phyloP scores from a whole-genome alignment of 2,329 filamentous ascomycete genomes.

The Diaporthe australafricana region DNA sequence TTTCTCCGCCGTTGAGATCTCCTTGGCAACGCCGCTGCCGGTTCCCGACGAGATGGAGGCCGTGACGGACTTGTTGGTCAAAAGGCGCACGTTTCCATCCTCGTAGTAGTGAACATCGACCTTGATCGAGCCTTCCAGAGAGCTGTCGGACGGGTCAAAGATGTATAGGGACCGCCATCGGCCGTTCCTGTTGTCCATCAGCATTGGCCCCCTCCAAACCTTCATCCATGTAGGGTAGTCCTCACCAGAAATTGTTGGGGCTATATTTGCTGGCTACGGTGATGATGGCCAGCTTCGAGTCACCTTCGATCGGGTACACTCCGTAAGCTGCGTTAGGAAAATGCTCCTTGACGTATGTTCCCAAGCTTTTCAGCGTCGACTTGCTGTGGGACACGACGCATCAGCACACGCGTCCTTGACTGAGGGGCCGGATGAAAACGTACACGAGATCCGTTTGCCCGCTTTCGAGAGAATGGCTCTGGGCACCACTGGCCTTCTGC shows the following conservation, averaged over 20 bases:
- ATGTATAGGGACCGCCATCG: conserved; percentile 94
- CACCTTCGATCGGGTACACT: conserved; percentile 83
- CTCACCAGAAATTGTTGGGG: conserved; percentile 95
- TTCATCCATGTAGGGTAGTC: neutral
- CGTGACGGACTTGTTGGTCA: conserved; percentile 84
- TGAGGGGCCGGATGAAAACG: conserved; percentile 44
- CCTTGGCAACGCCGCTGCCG: conserved; percentile 77
- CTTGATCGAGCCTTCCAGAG: conserved; percentile 83
- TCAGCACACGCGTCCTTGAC: conserved; percentile 18
- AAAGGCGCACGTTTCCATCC: conserved; percentile 94
- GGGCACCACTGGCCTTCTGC: conserved; percentile 84
- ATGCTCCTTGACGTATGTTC: conserved; percentile 85
- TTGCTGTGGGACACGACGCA: conserved; percentile 64
- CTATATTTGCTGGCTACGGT: conserved; percentile 97
- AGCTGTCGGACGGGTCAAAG: conserved; percentile 75
- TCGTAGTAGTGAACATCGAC: conserved; percentile 99
- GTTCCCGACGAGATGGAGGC: conserved; percentile 70
- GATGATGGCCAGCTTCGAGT: conserved; percentile 81
- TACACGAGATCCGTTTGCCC: conserved; percentile 84
- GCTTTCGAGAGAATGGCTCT: conserved; percentile 84
- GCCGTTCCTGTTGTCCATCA: conserved; percentile 76
- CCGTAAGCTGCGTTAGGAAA: conserved; percentile 85
- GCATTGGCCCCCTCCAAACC: neutral
- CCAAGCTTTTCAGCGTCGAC: conserved; percentile 83
- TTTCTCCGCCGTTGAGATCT: conserved; percentile 84